phyloP scores from a whole-genome alignment of 2,329 filamentous ascomycete species.

The Dothiorella sarmentorum region DNA sequence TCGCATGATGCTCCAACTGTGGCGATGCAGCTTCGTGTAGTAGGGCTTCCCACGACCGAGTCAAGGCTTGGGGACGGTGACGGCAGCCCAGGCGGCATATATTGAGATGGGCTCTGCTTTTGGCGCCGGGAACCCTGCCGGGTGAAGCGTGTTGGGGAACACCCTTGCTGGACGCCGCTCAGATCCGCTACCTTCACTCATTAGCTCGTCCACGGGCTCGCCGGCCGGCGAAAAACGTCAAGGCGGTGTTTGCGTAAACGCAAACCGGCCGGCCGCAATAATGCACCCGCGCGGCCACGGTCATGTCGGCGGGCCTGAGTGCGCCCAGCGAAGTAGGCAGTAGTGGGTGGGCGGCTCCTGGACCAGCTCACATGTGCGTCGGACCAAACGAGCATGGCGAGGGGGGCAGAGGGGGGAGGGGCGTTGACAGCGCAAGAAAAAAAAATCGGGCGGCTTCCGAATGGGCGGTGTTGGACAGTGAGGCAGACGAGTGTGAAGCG shows the following conservation, averaged over 20 bases:
- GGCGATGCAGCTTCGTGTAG: background rate
- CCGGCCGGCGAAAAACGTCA: slow-evolving; percentile 12
- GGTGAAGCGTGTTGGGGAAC: background rate
- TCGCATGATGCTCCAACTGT: slow-evolving; percentile 3
- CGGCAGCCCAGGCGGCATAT: background rate
- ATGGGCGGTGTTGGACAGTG: slow-evolving; percentile 14
- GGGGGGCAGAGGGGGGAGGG: background rate
- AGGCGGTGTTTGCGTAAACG: slow-evolving; percentile 6
- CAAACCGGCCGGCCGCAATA: slow-evolving; percentile 7
- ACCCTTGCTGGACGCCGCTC: slow-evolving; percentile 2
- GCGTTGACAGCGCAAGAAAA: slow-evolving; percentile 1
- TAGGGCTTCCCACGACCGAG: background rate
- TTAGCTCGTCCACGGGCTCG: background rate
- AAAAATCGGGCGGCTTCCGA: background rate
- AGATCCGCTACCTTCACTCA: background rate
- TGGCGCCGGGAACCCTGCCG: background rate
- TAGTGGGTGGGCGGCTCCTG: background rate
- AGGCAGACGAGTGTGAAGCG: slow-evolving; percentile 10
- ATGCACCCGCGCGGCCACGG: background rate
- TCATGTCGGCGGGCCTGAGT: background rate
- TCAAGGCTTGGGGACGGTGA: background rate
- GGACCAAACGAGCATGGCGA: background rate
- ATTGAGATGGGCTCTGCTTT: background rate
- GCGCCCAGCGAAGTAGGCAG: background rate
- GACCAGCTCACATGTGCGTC: background rate